Conservation (phyloP, 768 basidiomycete genomes). For the Crepidotus variabilis region DNA sequence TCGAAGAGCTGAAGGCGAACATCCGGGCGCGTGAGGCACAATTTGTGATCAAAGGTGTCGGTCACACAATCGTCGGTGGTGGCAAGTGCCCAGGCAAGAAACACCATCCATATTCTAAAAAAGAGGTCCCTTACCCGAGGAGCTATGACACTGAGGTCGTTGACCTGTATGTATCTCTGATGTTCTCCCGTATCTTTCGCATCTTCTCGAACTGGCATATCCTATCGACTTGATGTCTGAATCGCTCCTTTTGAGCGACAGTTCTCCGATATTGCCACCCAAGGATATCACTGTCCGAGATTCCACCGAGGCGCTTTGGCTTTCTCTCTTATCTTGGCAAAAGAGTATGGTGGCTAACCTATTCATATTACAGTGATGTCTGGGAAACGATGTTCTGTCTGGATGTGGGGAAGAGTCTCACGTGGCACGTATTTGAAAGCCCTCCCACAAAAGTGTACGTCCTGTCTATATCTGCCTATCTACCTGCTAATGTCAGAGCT, state of each 20-base stretch:
- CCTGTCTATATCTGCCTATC: background rate
- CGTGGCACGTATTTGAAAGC: slow-evolving; percentile 60
- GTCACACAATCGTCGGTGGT: slow-evolving; percentile 24
- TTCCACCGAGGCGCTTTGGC: too few species aligned
- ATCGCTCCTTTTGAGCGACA: background rate
- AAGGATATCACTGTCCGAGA: too few species aligned
- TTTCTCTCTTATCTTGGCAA: background rate
- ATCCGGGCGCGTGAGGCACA: slow-evolving; percentile 51
- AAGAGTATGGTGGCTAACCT: background rate
- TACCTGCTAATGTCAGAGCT: slow-evolving; percentile 5
- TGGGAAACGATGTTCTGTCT: slow-evolving; percentile 61
- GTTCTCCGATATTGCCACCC: background rate
- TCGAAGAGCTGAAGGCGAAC: slow-evolving; percentile 51
- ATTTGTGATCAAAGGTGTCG: slow-evolving; percentile 48
- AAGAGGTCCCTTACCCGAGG: slow-evolving; percentile 66
- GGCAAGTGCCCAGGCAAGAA: slow-evolving; percentile 36
- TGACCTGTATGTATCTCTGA: slow-evolving; percentile 53
- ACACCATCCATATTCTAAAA: slow-evolving; percentile 48
- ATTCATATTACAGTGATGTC: slow-evolving; percentile 47
- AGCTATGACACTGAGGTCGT: slow-evolving; percentile 59
- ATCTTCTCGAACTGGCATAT: background rate
- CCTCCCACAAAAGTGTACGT: slow-evolving; percentile 63
- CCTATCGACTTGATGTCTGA: background rate
- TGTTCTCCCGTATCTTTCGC: background rate
- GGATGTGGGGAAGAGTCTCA: slow-evolving; percentile 52